phyloP scores from a whole-genome alignment of 2,329 filamentous ascomycete species.

The Aspergillus brasiliensis region DNA sequence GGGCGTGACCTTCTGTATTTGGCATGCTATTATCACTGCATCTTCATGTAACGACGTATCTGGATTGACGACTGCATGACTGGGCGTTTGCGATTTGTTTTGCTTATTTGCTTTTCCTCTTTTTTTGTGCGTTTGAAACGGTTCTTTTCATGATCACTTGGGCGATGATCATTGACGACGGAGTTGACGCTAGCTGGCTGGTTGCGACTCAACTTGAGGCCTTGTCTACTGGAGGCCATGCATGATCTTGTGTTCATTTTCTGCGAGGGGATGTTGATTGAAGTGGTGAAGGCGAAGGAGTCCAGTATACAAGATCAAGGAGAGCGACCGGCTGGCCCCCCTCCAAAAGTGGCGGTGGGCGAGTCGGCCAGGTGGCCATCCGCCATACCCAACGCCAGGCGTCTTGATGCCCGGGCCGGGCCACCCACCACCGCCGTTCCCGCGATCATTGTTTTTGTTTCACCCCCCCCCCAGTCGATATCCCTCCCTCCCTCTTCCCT shows the following conservation, averaged over 20 bases:
- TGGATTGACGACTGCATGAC: slow-evolving; percentile 45
- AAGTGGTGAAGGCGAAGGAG: neutral
- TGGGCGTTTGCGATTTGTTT: slow-evolving; percentile 37
- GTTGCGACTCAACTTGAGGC: slow-evolving; percentile 38
- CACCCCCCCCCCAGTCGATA: neutral
- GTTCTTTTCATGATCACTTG: neutral
- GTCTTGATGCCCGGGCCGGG: slow-evolving; percentile 14
- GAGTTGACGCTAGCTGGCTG: slow-evolving; percentile 39
- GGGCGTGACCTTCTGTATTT: slow-evolving; percentile 20
- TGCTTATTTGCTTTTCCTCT: neutral
- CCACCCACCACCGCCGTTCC: slow-evolving; percentile 3
- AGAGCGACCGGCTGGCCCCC: neutral
- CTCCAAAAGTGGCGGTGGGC: slow-evolving; percentile 18
- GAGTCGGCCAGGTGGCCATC: slow-evolving; percentile 14
- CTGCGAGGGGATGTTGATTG: neutral
- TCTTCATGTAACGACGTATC: slow-evolving; percentile 42
- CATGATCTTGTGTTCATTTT: slow-evolving; percentile 1
- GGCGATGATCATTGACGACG: slow-evolving; percentile 19
- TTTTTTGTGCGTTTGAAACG: slow-evolving; percentile 9
- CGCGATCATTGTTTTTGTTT: neutral
- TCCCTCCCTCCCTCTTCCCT: slow-evolving; percentile 1
- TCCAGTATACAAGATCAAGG: neutral
- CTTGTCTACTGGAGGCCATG: slow-evolving; percentile 8
- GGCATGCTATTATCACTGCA: slow-evolving; percentile 34
- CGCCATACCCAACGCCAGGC: slow-evolving; percentile 5